A percentile compares a stretch with the other conserved stretches of the same genome.
phyloP scores from a whole-genome alignment of 345 rosid genomes.

The Rhizophora apiculata region DNA sequence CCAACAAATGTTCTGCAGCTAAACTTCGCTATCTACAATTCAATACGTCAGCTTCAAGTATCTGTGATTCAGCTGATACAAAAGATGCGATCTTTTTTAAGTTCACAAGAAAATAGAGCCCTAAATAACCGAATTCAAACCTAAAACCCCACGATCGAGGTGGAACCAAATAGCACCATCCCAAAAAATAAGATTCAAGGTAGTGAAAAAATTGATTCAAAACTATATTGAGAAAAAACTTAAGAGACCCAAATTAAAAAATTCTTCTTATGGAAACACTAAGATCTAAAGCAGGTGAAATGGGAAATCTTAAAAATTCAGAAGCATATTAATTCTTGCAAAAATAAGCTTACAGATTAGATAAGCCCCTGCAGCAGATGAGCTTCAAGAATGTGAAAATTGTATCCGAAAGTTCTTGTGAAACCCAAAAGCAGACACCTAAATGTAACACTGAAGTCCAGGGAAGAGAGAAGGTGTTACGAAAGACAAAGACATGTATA shows the following conservation, averaged over 20 bases:
- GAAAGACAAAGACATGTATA: not conserved
- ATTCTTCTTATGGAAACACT: not conserved
- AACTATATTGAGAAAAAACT: not conserved
- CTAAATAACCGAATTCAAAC: not conserved
- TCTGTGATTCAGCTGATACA: not conserved
- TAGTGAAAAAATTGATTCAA: not conserved
- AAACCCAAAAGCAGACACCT: not conserved
- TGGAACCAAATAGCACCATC: not conserved
- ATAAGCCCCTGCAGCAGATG: not conserved
- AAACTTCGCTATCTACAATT: not conserved
- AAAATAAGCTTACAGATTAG: conserved; percentile 4
- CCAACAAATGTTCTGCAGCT: not conserved
- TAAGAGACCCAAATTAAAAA: not conserved
- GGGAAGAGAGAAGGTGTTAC: not conserved
- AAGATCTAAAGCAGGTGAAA: not conserved
- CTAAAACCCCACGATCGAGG: not conserved
- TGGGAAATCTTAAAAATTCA: not conserved
- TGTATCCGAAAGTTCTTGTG: not conserved
- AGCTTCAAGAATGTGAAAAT: not conserved
- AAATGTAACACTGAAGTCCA: no score
- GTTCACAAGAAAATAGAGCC: not conserved
- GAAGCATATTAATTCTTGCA: not conserved
- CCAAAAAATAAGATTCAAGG: not conserved
- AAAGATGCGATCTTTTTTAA: conserved; percentile 6
- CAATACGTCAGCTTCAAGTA: not conserved